Conservation (phyloP, 108 stramenopile species). For the Heterococcus sp. region DNA sequence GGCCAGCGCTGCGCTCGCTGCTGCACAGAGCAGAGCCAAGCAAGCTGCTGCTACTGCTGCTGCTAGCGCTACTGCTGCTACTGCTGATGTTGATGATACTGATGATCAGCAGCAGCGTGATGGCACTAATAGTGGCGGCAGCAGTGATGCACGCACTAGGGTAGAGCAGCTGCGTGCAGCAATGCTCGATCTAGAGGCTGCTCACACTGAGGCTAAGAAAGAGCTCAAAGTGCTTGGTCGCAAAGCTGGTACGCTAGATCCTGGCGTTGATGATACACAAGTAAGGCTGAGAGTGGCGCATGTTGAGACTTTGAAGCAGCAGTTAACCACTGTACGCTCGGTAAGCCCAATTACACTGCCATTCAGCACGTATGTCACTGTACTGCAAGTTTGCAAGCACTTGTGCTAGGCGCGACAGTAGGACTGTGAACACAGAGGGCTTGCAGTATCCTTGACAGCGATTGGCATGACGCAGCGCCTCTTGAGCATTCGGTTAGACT, state of each 20-base stretch:
- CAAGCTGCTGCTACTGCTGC: neutral
- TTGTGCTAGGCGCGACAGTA: too few relatives aligned
- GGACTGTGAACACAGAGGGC: too few relatives aligned
- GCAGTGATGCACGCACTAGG: too few relatives aligned
- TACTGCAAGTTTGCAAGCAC: too few relatives aligned
- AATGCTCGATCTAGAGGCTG: neutral
- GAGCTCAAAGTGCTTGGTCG: neutral
- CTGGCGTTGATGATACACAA: neutral
- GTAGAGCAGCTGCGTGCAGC: neutral
- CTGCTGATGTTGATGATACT: neutral
- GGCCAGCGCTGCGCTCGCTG: too few relatives aligned
- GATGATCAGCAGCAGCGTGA: neutral
- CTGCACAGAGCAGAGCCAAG: neutral
- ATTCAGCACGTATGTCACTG: too few relatives aligned
- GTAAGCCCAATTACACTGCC: too few relatives aligned
- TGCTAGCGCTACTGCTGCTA: neutral
- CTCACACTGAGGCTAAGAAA: neutral
- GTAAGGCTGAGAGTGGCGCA: neutral
- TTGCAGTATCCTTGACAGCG: neutral
- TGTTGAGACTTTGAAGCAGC: neutral
- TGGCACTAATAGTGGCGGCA: too few relatives aligned
- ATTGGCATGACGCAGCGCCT: too few relatives aligned
- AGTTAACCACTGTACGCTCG: neutral
- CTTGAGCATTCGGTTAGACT: neutral
- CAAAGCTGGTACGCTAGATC: neutral